phyloP scores from a whole-genome alignment of 1,284 basidiomycete genomes.

The Sporisorium reilianum region DNA sequence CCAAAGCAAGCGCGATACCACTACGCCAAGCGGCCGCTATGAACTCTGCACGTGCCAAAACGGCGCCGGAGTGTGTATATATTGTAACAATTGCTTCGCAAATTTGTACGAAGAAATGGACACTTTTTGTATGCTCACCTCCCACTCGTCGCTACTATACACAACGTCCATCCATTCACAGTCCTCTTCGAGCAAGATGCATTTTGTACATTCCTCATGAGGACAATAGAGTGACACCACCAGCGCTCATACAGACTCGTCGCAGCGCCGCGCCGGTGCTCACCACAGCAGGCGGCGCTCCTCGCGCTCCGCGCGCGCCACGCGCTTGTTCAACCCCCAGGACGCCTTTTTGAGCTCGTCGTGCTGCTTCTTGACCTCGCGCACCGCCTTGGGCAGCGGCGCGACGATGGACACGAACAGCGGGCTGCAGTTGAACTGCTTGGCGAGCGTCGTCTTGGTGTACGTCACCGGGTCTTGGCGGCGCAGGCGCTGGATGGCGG shows the following conservation, averaged over 20 bases:
- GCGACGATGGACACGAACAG: constrained; percentile 64
- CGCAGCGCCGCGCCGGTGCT: too few species aligned
- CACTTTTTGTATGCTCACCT: too few species aligned
- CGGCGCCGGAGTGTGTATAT: neutral
- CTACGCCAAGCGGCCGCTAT: constrained; percentile 54
- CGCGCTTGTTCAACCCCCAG: constrained; percentile 64
- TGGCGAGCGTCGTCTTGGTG: constrained; percentile 55
- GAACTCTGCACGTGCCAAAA: neutral
- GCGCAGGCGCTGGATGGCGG: constrained; percentile 59
- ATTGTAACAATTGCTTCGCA: neutral
- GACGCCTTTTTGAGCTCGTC: constrained; percentile 37
- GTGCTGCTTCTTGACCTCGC: constrained; percentile 44
- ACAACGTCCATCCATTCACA: too few species aligned
- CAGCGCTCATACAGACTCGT: too few species aligned
- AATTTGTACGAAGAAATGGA: neutral
- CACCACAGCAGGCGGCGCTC: constrained; percentile 59
- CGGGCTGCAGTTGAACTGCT: constrained; percentile 58
- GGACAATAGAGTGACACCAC: neutral
- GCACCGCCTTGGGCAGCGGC: constrained; percentile 53
- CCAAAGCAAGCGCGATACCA: constrained; percentile 59
- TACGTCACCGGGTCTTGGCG: constrained; percentile 48
- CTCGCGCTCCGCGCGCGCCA: constrained; percentile 47
- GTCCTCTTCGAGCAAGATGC: too few species aligned
- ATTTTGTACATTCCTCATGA: neutral
- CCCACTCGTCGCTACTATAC: too few species aligned